Evolutionary conservation across 768 basidiomycete genomes (phyloP).

Genomic region (Rhodosporidiobolus sp.): DNA sequence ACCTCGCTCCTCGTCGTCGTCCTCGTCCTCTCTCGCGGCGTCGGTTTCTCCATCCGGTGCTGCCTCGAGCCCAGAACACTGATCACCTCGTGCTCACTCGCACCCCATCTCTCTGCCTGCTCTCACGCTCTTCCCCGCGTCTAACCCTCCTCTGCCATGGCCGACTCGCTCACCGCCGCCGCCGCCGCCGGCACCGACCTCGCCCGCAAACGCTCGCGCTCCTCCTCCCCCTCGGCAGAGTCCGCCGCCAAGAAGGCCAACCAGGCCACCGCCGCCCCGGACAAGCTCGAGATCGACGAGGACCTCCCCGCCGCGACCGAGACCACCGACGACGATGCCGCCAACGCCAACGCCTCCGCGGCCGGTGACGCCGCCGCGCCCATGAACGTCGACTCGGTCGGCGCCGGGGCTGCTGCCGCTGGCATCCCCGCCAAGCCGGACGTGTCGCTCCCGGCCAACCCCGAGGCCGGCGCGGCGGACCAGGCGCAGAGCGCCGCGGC

Average conservation of each 20-base stretch:
- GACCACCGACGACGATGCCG: background rate
- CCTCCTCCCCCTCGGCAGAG: conserved; percentile 37
- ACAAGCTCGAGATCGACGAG: conserved; percentile 17
- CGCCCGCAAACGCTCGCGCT: conserved; percentile 42
- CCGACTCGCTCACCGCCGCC: conserved; percentile 30
- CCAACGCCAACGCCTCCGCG: background rate
- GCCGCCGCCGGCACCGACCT: conserved; percentile 27
- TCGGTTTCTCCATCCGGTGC: background rate
- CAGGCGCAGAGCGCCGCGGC: conserved; percentile 42
- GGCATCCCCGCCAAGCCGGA: conserved; percentile 25
- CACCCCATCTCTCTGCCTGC: background rate
- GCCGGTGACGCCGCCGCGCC: conserved; percentile 10
- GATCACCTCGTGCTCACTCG: background rate
- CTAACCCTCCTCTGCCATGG: conserved; percentile 6
- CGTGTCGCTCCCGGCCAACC: conserved; percentile 25
- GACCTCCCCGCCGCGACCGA: conserved; percentile 1
- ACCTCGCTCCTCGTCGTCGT: background rate
- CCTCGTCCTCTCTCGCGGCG: background rate
- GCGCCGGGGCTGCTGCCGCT: background rate
- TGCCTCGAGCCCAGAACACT: background rate
- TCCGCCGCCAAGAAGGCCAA: conserved; percentile 37
- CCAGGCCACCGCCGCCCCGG: conserved; percentile 14
- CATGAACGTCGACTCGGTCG: conserved; percentile 39
- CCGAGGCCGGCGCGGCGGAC: conserved; percentile 22
- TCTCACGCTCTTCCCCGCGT: background rate